Evolutionary conservation across 768 basidiomycete species (phyloP), one percentile per base, ranked within the genome.

Genomic region (Plicaturopsis crispa): DNA sequence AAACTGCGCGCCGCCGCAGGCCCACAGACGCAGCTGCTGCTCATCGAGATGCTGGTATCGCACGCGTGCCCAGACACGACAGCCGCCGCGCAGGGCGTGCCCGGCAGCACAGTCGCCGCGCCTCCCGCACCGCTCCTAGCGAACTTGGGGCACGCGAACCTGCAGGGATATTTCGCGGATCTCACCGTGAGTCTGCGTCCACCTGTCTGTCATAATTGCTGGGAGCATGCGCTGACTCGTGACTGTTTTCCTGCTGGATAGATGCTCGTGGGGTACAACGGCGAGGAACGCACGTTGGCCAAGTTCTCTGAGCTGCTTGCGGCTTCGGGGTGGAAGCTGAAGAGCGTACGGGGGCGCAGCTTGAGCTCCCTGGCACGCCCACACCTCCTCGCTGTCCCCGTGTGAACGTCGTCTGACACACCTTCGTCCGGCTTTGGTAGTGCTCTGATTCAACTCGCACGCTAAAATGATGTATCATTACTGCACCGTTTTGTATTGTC

Each of bases 1-100:
- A 45, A 54, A 12, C 49, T 62, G 3, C 48, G 56, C 17, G 49
- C 30, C 5, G 57, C 53, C 3, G 59, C 61, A 7, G 19, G 30
- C 2, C 41, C 53, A 0, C 31, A 28, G 2, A 60, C 60, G 3
- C 48, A 44, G 36, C 51, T 62, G 8, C 35, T 62, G 16, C 24
- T 60, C 13, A 36, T 51, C 20, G 58, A 60, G 23, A 36, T 35
- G 7, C 31, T 53, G 11, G 21, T 48, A 11, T 34, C 30, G 10
- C 40, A 52, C 38, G 48, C 51, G 4, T 49, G 45, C 26, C 26
- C 46, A 4, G 33, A 43, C 14, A 45, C 45, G 3, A 41, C n/a
- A n/a, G n/a, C 41, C 22, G 42, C 43, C 10, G 26, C 16, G 16
- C 31, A 18, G 17, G 31, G 10, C 22, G 21, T 28, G 19, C 35